These are phyloP conservation scores for Albophoma yamanashiensis DNA, from an alignment of 2,329 filamentous ascomycete species.

Conservation along the genomic window DNA sequence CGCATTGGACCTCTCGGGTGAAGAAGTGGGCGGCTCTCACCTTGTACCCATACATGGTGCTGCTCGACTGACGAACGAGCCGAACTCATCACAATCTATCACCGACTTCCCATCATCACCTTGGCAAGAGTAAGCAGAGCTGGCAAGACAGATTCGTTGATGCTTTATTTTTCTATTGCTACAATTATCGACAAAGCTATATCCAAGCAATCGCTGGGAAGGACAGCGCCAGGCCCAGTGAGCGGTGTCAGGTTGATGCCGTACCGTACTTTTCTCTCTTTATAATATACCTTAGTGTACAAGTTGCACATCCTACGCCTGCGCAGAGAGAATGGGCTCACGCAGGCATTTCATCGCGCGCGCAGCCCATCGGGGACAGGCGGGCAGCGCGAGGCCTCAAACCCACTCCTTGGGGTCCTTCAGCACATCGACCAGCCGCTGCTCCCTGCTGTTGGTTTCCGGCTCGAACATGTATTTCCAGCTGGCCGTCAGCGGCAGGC, in stretches of 20 bases:
- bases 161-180: neutral
- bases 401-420: conserved; percentile 58
- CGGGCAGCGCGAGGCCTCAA: conserved; percentile 17
- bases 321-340: neutral
- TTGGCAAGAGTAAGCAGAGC: neutral
- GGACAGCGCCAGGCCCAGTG: neutral
- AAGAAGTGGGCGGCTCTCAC: neutral
- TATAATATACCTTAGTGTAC: neutral
- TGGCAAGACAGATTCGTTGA: neutral
- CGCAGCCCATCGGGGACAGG: neutral
- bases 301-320: neutral
- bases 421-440: conserved; percentile 65
- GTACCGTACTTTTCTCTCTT: neutral
- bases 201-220: neutral
- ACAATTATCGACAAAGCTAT: neutral
- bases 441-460: conserved; percentile 64
- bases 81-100: neutral
- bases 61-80: neutral
- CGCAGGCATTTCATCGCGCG: neutral
- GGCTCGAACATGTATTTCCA: conserved; percentile 96
- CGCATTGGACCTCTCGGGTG: neutral
- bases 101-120: neutral
- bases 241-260: neutral
- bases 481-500: conserved; percentile 78
- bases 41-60: neutral